Base-by-base conservation (phyloP, 2,329 filamentous ascomycete genomes). In the Helicocarpus griseus region DNA sequence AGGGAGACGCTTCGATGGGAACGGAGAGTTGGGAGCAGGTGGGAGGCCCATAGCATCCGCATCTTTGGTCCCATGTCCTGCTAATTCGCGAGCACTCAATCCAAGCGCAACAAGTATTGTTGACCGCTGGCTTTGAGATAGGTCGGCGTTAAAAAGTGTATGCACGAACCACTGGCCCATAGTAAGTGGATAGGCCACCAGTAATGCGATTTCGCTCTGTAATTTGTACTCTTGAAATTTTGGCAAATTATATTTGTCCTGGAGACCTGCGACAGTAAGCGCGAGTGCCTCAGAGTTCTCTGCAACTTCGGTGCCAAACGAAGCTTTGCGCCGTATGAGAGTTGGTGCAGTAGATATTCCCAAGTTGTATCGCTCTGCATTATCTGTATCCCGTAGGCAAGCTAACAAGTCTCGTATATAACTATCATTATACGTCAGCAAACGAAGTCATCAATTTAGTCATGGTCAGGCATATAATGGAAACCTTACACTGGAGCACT, bases 71-170 rank as follows among this genome's bases (percentile, higher is more conserved):
- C 86, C 82, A 57, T 87, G 81, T 0, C 93, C 90, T 1, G 89
- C 88, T 8, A 98, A 69, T 67, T 97, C 90, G 53, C 91, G 80
- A 2, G 87, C 87, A 28, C 86, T 81, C 0, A 98, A 72, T 0
- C 90, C 91, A 3, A 98, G 73, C 0, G 87, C 83, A 19, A 88
- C 85, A 49, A 98, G 82, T 35, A 97, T 77, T 0, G 86, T 81
- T 6, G 86, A 87, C 36, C 93, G 80, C 65, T 97, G 91, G 0
- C 84, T 80, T 35, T 97, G 73, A 0, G 90, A 95, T 67, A 93
- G 90, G 64, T 98, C 93, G 14, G 90, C 90, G 39, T 89, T 85
- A 64, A 96, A 97, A 64, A 93, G 94, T 0, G 86, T 85, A 52
- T 83, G 82, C 2, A 86, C 82, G 53, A 94, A 87, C 85, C 88